Base-by-base conservation (phyloP, 257 asterid genomes). In the Coffea eugenioides region DNA sequence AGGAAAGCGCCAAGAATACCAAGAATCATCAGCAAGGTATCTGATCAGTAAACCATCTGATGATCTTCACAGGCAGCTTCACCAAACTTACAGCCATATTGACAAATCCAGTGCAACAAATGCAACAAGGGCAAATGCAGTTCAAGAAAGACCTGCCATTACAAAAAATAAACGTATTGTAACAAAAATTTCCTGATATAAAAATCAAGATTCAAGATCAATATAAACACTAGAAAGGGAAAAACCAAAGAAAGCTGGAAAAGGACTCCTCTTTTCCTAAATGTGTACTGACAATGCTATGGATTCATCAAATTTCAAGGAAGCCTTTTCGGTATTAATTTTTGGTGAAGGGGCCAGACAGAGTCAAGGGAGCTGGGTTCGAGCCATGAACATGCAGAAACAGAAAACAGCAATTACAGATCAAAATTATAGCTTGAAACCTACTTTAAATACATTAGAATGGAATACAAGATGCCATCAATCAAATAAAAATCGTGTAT, bases 101-200 rank as follows among this genome's bases (percentile, higher is more conserved):
- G 51, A 83, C 89, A 7, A 91, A 18, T 20, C 90, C 90, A 9
- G 86, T 82, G 48, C 88, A 87, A 74, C 94, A 91, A 39, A 83
- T n/a, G 87, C 94, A 88, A 78, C 90, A 91, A 39, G 92, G 96
- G 83, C 91, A 87, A 20, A 85, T 21, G 71, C 90, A 88, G 14
- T 82, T 85, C 75, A 89, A 23, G 57, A 85, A 1, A 11, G 71
- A 80, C 89, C 93, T 89, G 77, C 31, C 39, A 81, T 69, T 73
- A 16, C 25, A 10, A 41, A 65, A n/a, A 62, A 6, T 20, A 11
- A 2, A 45, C 2, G 10, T 36, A 16, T 73, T 27, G 43, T 39
- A 39, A 48, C 21, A 13, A 6, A 6, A 41, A 70, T 25, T 27
- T 68, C 23, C 71, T 59, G 45, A 3, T 31, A 57, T 34, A 8